Conservation (phyloP, 2,329 filamentous ascomycete species). For the Trematosphaeria pertusa region DNA sequence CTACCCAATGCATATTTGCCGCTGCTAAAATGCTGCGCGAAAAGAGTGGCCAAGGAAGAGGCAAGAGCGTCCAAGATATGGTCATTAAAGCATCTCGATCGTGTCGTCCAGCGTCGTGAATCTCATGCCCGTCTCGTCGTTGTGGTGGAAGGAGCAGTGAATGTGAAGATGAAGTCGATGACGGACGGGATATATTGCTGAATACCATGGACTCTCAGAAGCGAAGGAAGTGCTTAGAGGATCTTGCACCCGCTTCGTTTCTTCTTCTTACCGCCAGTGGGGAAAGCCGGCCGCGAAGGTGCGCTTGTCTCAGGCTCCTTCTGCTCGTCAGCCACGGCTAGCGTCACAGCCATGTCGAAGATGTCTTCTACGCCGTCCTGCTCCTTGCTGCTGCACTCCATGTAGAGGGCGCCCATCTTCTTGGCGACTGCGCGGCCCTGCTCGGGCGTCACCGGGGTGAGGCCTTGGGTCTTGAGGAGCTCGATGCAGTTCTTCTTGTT, state of each 20-base stretch:
- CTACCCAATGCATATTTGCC: conserved; percentile 6
- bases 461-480: conserved; percentile 95
- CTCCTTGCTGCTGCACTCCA: conserved; percentile 99
- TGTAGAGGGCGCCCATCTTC: conserved; percentile 94
- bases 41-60: conserved; percentile 23
- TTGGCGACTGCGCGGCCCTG: conserved; percentile 87
- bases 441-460: conserved; percentile 91
- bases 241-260: conserved; percentile 49
- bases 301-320: conserved; percentile 32
- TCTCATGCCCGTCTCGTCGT: conserved; percentile 33
- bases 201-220: conserved; percentile 23
- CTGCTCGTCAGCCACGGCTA: conserved; percentile 77
- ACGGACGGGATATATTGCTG: conserved; percentile 10
- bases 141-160: conserved; percentile 6
- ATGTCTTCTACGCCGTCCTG: conserved; percentile 96
- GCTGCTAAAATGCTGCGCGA: conserved; percentile 11
- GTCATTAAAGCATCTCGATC: conserved; percentile 50
- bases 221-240: conserved; percentile 35
- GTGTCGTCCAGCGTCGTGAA: conserved; percentile 50
- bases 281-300: conserved; percentile 27
- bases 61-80: conserved; percentile 37
- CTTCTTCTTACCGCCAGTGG: conserved; percentile 46
- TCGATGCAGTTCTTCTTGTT: conserved; percentile 97
- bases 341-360: conserved; percentile 89
- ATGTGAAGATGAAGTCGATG: conserved; percentile 1